Conservation (phyloP, 2,329 filamentous ascomycete genomes). For the Chrysoporthe deuterocubensis region DNA sequence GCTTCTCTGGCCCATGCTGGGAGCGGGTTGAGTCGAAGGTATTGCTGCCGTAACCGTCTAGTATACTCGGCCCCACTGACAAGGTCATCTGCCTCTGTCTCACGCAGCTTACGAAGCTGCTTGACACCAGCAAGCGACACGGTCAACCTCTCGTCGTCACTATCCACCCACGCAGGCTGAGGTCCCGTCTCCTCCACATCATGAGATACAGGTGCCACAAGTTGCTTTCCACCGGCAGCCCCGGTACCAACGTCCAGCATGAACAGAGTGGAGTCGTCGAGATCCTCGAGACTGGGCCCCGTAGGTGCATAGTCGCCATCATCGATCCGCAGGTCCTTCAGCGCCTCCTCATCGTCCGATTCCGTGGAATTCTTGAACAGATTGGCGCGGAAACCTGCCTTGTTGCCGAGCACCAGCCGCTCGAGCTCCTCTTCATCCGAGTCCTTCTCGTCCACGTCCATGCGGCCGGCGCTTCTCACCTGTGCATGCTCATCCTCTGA, state of each 20-base stretch:
- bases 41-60: conserved; percentile 78
- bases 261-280: conserved; percentile 84
- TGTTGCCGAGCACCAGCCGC: conserved; percentile 85
- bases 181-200: conserved; percentile 36
- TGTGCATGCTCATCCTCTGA: conserved; percentile 29
- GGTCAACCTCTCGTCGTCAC: conserved; percentile 86
- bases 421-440: conserved; percentile 85
- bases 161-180: conserved; percentile 84
- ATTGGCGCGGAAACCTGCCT: conserved; percentile 76
- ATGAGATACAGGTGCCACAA: conserved; percentile 35
- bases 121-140: conserved; percentile 80
- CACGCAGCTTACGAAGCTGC: conserved; percentile 80
- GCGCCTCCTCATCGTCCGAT: conserved; percentile 41
- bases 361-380: conserved; percentile 62
- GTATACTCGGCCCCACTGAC: conserved; percentile 87
- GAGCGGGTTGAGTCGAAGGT: conserved; percentile 61
- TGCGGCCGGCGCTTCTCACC: conserved; percentile 32
- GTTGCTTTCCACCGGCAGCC: conserved; percentile 42
- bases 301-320: conserved; percentile 31
- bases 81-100: conserved; percentile 81
- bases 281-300: conserved; percentile 35
- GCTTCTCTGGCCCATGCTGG: conserved; percentile 63
- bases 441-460: conserved; percentile 67
- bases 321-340: conserved; percentile 39
- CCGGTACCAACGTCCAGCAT: conserved; percentile 73